Evolutionary conservation across 2,329 filamentous ascomycete genomes (phyloP).

Genomic region (Arachnopeziza araneosa): DNA sequence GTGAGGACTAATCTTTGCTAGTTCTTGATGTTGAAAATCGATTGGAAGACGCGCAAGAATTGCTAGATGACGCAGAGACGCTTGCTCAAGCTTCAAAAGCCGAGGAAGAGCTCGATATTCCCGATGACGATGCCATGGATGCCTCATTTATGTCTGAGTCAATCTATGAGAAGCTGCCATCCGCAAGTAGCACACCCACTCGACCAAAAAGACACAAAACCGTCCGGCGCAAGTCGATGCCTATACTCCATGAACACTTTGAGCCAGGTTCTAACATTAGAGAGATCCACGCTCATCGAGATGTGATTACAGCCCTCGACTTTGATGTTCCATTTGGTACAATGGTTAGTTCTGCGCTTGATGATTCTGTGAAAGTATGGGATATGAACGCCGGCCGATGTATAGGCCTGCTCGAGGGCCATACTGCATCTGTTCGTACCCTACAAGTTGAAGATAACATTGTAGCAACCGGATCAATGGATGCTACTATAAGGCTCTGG

Average conservation of each 20-base stretch:
- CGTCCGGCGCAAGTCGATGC: constrained; percentile 76
- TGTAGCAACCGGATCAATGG: constrained; percentile 87
- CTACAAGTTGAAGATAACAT: constrained; percentile 95
- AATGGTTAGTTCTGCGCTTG: constrained; percentile 84
- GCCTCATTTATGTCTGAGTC: constrained; percentile 93
- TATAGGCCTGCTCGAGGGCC: constrained; percentile 86
- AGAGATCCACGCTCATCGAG: constrained; percentile 82
- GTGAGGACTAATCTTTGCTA: constrained; percentile 29
- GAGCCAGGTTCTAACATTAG: constrained; percentile 83
- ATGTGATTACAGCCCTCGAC: constrained; percentile 83
- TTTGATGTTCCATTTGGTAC: constrained; percentile 98
- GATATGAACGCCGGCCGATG: constrained; percentile 90
- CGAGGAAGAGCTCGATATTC: constrained; percentile 46
- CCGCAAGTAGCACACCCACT: constrained; percentile 42
- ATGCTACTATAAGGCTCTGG: constrained; percentile 92
- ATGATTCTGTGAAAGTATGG: constrained; percentile 94
- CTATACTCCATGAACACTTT: constrained; percentile 91
- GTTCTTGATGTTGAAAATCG: constrained; percentile 58
- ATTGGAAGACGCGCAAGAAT: constrained; percentile 55
- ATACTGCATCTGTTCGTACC: constrained; percentile 87
- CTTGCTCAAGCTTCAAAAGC: constrained; percentile 48
- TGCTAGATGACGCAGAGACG: constrained; percentile 53
- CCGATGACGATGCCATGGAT: constrained; percentile 35
- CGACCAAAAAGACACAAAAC: constrained; percentile 50
- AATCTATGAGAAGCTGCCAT: constrained; percentile 87